Evolutionary conservation across 2,329 filamentous ascomycete species (phyloP).

Genomic region (Phoma sp.): DNA sequence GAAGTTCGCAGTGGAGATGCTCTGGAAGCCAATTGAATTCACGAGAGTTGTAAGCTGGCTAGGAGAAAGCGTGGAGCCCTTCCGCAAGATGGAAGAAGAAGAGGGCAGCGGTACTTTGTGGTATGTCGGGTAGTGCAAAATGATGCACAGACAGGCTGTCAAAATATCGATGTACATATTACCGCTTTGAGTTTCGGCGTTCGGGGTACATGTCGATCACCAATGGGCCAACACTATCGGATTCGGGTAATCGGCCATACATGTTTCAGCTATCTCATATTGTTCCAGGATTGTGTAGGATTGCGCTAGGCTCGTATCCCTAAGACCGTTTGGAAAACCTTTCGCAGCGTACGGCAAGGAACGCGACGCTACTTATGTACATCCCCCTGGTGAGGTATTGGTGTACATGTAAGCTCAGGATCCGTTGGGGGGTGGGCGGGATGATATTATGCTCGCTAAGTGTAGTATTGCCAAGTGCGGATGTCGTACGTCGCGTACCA

Average conservation of each 20-base stretch:
- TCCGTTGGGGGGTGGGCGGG: conserved; percentile 1
- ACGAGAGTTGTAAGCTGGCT: conserved; percentile 40
- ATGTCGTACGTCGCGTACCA: conserved; percentile 15
- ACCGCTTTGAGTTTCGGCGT: conserved; percentile 15
- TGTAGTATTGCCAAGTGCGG: conserved; percentile 18
- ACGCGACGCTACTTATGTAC: conserved; percentile 9
- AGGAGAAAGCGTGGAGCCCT: conserved; percentile 35
- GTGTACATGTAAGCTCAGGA: conserved; percentile 4
- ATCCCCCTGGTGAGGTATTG: background rate
- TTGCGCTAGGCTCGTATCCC: conserved; percentile 13
- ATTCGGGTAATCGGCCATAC: conserved; percentile 18
- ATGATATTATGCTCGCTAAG: conserved; percentile 6
- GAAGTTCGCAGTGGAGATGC: conserved; percentile 42
- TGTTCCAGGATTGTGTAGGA: conserved; percentile 21
- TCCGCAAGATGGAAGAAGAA: conserved; percentile 38
- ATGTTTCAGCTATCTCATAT: conserved; percentile 18
- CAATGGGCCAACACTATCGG: conserved; percentile 16
- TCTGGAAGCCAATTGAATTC: conserved; percentile 43
- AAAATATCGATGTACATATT: conserved; percentile 16
- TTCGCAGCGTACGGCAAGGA: conserved; percentile 9
- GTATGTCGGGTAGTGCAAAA: conserved; percentile 32
- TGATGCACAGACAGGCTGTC: conserved; percentile 14
- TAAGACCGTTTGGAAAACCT: conserved; percentile 5
- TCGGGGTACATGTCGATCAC: conserved; percentile 16
- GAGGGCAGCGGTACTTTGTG: conserved; percentile 36